phyloP scores from a whole-genome alignment of 805 yeast species.

The Candida maris region DNA sequence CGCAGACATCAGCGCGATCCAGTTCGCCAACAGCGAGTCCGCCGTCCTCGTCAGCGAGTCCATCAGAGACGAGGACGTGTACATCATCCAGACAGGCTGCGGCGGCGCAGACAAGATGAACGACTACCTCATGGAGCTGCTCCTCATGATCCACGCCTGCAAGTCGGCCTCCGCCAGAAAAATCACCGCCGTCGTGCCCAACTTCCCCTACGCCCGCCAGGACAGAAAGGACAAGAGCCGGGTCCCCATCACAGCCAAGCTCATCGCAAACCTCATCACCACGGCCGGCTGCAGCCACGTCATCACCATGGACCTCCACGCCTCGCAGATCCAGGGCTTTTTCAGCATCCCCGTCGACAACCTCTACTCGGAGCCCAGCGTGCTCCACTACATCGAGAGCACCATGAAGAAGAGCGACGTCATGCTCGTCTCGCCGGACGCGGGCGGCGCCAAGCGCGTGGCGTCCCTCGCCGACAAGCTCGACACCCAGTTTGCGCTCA shows the following conservation, averaged over 20 bases:
- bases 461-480: constrained; percentile 90
- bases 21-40: constrained; percentile 84
- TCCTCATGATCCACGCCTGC: constrained; percentile 91
- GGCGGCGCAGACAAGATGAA: constrained; percentile 77
- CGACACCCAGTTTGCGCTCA: constrained; percentile 90
- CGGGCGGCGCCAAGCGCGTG: constrained; percentile 98
- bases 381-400: constrained; percentile 73
- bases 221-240: constrained; percentile 94
- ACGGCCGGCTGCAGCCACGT: constrained; percentile 96
- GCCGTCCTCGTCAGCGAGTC: constrained; percentile 86
- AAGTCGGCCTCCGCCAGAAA: constrained; percentile 93
- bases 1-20: constrained; percentile 75
- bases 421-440: constrained; percentile 93
- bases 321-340: constrained; percentile 97
- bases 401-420: constrained; percentile 52
- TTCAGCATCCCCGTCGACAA: constrained; percentile 95
- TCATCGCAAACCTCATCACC: constrained; percentile 85
- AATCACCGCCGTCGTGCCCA: constrained; percentile 92
- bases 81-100: constrained; percentile 78
- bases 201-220: constrained; percentile 95
- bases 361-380: constrained; percentile 91
- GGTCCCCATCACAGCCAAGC: constrained; percentile 94
- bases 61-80: constrained; percentile 87
- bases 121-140: constrained; percentile 80
- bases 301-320: constrained; percentile 95